Percentiles rank a stretch among this genome's conserved stretches.
phyloP scores from a whole-genome alignment of 73 alveolate species.

The Tetrahymena thermophila region DNA sequence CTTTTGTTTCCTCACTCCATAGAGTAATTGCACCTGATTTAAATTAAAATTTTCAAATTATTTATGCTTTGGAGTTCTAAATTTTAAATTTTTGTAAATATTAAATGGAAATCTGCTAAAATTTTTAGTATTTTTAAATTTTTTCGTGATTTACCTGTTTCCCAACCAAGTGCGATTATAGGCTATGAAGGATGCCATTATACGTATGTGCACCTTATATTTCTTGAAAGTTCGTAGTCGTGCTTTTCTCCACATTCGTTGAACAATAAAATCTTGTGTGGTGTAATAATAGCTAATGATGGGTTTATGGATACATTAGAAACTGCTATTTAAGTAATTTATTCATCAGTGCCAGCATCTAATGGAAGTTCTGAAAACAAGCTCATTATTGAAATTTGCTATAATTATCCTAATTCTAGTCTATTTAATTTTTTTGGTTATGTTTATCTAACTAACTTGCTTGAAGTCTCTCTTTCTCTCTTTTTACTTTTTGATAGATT shows the following conservation, averaged over 20 bases:
- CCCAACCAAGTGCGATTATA: conserved; percentile 88
- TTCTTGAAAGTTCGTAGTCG: conserved; percentile 75
- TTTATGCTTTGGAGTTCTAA: neutral
- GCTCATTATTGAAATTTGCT: neutral
- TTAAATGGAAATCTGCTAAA: neutral
- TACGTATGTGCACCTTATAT: conserved; percentile 62
- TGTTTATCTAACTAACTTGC: neutral
- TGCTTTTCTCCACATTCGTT: conserved; percentile 81
- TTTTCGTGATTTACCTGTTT: conserved; percentile 68
- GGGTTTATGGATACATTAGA: conserved; percentile 31
- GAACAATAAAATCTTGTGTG: conserved; percentile 46
- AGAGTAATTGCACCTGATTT: conserved; percentile 60
- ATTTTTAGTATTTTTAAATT: neutral
- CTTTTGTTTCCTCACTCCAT: conserved; percentile 91
- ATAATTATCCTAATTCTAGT: neutral
- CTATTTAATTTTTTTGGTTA: neutral
- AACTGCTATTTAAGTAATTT: conserved; percentile 29
- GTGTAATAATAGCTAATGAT: conserved; percentile 21
- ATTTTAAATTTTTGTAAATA: too few relatives aligned
- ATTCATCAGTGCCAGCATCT: conserved; percentile 7
- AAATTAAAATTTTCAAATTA: neutral
- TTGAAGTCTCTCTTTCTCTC: neutral
- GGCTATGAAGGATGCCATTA: conserved; percentile 94
- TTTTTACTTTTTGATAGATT: neutral
- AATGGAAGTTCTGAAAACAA: neutral